phyloP scores from a whole-genome alignment of 441 rosid genomes.

The Francoa sonchifolia region DNA sequence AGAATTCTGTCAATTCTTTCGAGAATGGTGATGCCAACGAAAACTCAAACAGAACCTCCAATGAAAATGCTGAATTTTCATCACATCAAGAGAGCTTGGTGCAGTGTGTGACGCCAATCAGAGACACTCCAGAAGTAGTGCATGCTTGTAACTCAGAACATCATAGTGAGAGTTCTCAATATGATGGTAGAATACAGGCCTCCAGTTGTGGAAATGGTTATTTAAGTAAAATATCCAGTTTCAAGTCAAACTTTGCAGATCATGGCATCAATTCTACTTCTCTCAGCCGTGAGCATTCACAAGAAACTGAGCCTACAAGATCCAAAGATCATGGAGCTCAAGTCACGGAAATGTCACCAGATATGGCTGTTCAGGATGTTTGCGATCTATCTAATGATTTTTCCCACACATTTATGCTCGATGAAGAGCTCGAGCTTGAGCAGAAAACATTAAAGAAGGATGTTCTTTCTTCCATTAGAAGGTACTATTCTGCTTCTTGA shows the following conservation, averaged over 20 bases:
- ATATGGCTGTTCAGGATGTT: constrained; percentile 19
- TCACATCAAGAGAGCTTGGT: constrained; percentile 8
- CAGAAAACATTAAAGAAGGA: constrained; percentile 45
- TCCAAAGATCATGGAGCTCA: constrained; percentile 14
- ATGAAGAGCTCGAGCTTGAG: constrained; percentile 88
- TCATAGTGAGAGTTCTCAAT: constrained; percentile 8
- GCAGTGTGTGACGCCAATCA: constrained; percentile 15
- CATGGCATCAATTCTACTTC: constrained; percentile 13
- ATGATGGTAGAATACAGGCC: constrained; percentile 14
- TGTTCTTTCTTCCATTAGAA: constrained; percentile 27
- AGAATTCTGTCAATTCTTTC: constrained; percentile 16
- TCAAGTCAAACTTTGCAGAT: constrained; percentile 18
- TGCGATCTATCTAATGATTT: constrained; percentile 55
- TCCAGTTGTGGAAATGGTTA: constrained; percentile 11
- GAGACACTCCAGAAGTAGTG: constrained; percentile 21
- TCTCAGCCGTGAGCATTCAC: constrained; percentile 13
- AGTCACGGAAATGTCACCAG: constrained; percentile 17
- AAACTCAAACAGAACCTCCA: constrained; percentile 17
- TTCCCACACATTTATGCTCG: constrained; percentile 74
- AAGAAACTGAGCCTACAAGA: constrained; percentile 25
- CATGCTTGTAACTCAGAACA: constrained; percentile 9
- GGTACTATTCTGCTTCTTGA: constrained; percentile 30
- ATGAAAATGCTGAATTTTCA: constrained; percentile 16
- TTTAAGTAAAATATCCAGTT: constrained; percentile 9
- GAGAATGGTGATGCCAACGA: constrained; percentile 13